phyloP scores from a whole-genome alignment of 2,329 filamentous ascomycete species.

The Allantophomopsis cytisporea region DNA sequence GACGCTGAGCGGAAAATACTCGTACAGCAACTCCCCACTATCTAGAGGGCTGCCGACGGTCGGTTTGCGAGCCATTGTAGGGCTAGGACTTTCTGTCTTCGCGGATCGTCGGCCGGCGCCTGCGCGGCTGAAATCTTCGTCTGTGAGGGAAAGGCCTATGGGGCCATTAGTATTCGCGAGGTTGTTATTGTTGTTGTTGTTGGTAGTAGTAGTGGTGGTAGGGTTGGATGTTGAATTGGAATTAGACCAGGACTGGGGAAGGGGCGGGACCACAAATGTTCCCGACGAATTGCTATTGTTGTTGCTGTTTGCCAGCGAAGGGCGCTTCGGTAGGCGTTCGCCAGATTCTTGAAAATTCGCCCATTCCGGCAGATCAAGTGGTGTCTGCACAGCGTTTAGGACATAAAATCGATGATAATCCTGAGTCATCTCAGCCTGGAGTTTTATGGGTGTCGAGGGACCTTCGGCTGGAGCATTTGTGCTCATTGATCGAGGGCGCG shows the following conservation, averaged over 20 bases:
- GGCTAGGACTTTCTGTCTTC: conserved; percentile 8
- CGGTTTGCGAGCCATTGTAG: conserved; percentile 19
- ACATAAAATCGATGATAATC: conserved; percentile 14
- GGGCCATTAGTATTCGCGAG: conserved; percentile 9
- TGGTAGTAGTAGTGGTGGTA: conserved; percentile 10
- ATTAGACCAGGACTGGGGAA: conserved; percentile 19
- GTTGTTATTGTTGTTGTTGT: conserved; percentile 11
- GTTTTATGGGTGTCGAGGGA: conserved; percentile 6
- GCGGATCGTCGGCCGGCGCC: conserved; percentile 4
- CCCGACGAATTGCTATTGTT: conserved; percentile 4
- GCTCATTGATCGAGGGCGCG: conserved; percentile 5
- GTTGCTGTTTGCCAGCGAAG: conserved; percentile 1
- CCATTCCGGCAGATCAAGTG: conserved; percentile 16
- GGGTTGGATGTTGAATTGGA: conserved; percentile 6
- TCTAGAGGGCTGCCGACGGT: conserved; percentile 49
- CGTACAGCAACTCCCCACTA: conserved; percentile 73
- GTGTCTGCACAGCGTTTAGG: conserved; percentile 13
- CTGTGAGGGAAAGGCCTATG: conserved; percentile 41
- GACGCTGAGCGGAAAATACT: conserved; percentile 84
- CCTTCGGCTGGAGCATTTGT: conserved; percentile 9
- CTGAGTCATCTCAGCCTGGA: conserved; percentile 12
- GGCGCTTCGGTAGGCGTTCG: conserved; percentile 9
- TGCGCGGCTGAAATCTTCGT: conserved; percentile 34
- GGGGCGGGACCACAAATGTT: conserved; percentile 9
- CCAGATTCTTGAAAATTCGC: conserved; percentile 4